Evolutionary conservation across 169 alveolate genomes (phyloP).

Genomic region (Fabrea salina): DNA sequence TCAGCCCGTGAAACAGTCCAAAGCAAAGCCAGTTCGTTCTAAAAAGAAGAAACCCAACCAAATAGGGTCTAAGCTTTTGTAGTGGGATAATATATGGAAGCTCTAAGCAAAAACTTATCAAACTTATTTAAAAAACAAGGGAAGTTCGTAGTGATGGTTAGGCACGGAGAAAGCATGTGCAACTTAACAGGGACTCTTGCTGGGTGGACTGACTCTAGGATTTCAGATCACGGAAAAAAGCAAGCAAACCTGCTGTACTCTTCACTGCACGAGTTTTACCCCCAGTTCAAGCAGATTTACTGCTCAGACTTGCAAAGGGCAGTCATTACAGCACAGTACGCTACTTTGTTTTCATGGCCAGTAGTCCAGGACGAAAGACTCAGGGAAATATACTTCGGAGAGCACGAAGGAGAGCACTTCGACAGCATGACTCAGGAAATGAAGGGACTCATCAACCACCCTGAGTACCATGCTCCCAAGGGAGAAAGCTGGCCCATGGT

Average conservation of each 20-base stretch:
- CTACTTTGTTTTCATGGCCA: conserved; percentile 54
- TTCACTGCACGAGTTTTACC: conserved; percentile 28
- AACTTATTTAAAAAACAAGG: neutral
- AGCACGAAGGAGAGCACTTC: conserved; percentile 60
- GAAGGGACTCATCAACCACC: conserved; percentile 39
- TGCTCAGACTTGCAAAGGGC: conserved; percentile 64
- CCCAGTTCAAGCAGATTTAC: conserved; percentile 30
- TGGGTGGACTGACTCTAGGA: conserved; percentile 71
- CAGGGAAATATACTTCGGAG: conserved; percentile 75
- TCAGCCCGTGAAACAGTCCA: too few relatives aligned
- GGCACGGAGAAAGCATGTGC: conserved; percentile 65
- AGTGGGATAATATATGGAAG: neutral
- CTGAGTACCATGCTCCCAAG: conserved; percentile 49
- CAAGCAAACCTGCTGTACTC: conserved; percentile 49
- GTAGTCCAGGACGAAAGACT: conserved; percentile 20
- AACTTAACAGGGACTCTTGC: conserved; percentile 62
- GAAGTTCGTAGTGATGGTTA: conserved; percentile 37
- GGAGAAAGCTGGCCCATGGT: conserved; percentile 73
- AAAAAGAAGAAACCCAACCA: too few relatives aligned
- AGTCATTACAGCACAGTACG: conserved; percentile 51
- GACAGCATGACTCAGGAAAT: conserved; percentile 59
- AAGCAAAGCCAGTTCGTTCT: too few relatives aligned
- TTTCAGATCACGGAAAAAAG: conserved; percentile 65
- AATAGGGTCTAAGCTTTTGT: too few relatives aligned
- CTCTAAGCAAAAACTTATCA: neutral